Evolutionary conservation across 345 rosid genomes (phyloP).

Genomic region (Citrus mangshanensis): DNA sequence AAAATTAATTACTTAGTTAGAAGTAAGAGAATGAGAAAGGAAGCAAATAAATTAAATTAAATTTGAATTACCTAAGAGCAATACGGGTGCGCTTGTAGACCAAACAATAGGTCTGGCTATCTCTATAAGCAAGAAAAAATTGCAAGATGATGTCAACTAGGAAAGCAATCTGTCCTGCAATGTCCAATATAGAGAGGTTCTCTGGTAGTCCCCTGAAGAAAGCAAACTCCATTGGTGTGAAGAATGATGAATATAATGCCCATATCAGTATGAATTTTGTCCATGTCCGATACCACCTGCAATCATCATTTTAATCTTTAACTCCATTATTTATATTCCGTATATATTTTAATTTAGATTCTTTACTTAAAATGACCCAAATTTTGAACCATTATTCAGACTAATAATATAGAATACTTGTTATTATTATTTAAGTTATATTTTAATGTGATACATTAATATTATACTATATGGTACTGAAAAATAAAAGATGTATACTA

Average conservation of each 20-base stretch:
- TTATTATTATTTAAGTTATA: too few relatives aligned
- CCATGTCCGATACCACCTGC: constrained; percentile 75
- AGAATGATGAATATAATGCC: constrained; percentile 84
- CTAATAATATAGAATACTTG: too few relatives aligned
- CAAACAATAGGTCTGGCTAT: constrained; percentile 52
- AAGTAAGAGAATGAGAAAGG: neutral
- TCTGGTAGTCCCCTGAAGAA: constrained; percentile 80
- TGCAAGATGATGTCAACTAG: constrained; percentile 61
- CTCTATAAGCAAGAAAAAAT: constrained; percentile 67
- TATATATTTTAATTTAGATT: too few relatives aligned
- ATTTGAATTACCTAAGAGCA: constrained; percentile 45
- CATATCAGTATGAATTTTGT: constrained; percentile 62
- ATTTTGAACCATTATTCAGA: too few relatives aligned
- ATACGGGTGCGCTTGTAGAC: constrained; percentile 49
- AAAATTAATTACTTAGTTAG: neutral
- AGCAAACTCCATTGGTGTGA: constrained; percentile 92
- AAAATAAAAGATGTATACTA: too few relatives aligned
- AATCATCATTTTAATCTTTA: neutral
- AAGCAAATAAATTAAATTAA: constrained; percentile 1
- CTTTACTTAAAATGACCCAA: too few relatives aligned
- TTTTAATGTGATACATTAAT: too few relatives aligned
- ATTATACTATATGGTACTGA: too few relatives aligned
- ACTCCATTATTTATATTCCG: too few relatives aligned
- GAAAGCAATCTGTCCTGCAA: constrained; percentile 74
- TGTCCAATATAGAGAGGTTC: constrained; percentile 64